Evolutionary conservation across 2,329 filamentous ascomycete genomes (phyloP), one percentile per base, ranked within the genome.

Genomic region (Drechslerella coelobrocha): DNA sequence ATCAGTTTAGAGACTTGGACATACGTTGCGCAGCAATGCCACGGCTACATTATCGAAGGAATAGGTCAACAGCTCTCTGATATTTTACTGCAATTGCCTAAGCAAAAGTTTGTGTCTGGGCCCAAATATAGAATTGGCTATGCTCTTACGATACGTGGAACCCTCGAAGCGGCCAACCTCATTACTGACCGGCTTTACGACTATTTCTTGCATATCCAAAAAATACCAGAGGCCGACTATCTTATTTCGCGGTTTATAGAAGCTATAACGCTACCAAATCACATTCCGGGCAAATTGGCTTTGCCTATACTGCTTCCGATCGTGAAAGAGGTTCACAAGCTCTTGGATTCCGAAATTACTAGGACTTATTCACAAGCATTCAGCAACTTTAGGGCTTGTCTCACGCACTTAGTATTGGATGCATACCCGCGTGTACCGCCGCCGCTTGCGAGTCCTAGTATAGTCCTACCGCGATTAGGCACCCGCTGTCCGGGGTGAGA

Each of bases 41-140:
- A 54, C 17, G 12, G 26, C 23, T 54, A 54, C 21, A 62, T 62
- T 8, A 62, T 62, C 29, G 19, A 59, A 3, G 55, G 55, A 8
- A 59, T 59, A 8, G 10, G 10, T 4, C 5, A 39, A n/a, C 34
- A n/a, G 34, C 12, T 39, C 17, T n/a, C 34, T n/a, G 17, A 14
- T 10, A 10, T 39, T 4, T n/a, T 39, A 14, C 2, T 2, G 34
- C 12, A 39, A n/a, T 2, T 39, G 12, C 4, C 12, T 14, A n/a
- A 39, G 34, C 12, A 39, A 39, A 5, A 5, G 17, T 39, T 14
- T 39, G n/a, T n/a, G n/a, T n/a, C n/a, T n/a, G n/a, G n/a, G n/a
- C n/a, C n/a, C n/a, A n/a, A n/a, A n/a, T n/a, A n/a, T n/a, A n/a
- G n/a, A n/a, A n/a, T n/a, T n/a, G n/a, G n/a, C n/a, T n/a, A n/a